These are phyloP conservation scores for Bolboschoenus planiculmis DNA, from an alignment of 176 grass and related monocot genomes.

Conservation along the genomic window DNA sequence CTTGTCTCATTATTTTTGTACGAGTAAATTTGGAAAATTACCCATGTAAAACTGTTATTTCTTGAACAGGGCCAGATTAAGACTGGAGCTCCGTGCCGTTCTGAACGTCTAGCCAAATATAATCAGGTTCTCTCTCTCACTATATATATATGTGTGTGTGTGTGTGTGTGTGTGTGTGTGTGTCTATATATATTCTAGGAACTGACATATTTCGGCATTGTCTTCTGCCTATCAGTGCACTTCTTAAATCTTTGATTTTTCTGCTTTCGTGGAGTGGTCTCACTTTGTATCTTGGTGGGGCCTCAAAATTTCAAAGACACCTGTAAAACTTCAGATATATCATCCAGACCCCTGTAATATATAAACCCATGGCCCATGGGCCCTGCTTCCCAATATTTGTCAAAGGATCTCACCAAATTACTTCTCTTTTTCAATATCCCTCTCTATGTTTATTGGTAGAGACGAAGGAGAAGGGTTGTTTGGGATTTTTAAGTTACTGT, in stretches of 20 bases:
- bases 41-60: background rate
- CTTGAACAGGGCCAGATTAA: constrained; percentile 87
- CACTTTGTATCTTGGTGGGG: background rate
- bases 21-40: background rate
- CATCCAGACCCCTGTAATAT: too few species aligned
- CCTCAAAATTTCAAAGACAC: background rate
- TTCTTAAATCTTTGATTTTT: background rate
- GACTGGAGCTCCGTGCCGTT: constrained; percentile 82
- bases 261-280: background rate
- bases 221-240: background rate
- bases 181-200: too few species aligned
- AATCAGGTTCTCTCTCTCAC: constrained; percentile 48
- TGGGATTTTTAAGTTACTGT: background rate
- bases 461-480: background rate
- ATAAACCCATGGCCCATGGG: too few species aligned
- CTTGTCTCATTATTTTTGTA: background rate
- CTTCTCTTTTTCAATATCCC: background rate
- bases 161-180: too few species aligned
- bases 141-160: constrained; percentile 2
- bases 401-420: background rate
- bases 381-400: background rate
- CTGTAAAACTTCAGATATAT: constrained; percentile 2
- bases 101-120: constrained; percentile 96
- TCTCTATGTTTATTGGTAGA: background rate
- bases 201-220: background rate